Conservation (phyloP, 305 asterid genomes). For the Solanum aculeatissimum region DNA sequence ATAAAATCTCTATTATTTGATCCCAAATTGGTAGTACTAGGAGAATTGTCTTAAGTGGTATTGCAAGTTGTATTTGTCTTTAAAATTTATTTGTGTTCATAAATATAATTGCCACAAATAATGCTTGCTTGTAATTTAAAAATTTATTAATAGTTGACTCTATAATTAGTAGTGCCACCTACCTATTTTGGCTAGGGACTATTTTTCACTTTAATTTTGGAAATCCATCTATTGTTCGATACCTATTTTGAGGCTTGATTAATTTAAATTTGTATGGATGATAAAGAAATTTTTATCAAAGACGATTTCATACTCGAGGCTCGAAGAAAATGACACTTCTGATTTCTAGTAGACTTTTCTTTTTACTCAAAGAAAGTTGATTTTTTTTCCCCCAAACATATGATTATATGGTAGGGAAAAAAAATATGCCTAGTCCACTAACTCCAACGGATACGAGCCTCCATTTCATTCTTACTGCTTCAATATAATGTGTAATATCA, state of each 20-base stretch:
- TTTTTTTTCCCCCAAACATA: too few relatives aligned
- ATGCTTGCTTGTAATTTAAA: neutral
- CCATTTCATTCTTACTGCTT: neutral
- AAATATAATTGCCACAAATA: neutral
- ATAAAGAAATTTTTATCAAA: neutral
- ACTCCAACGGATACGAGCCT: neutral
- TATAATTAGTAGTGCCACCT: neutral
- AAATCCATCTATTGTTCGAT: fast-evolving
- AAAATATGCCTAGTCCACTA: neutral
- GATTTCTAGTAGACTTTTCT: too few relatives aligned
- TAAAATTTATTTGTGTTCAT: neutral
- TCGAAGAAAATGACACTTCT: too few relatives aligned
- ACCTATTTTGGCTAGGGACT: neutral
- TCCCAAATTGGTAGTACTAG: neutral
- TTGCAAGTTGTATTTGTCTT: neutral
- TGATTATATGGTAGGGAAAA: neutral
- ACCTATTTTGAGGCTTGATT: neutral
- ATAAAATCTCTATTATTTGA: neutral
- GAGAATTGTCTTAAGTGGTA: neutral
- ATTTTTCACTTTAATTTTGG: neutral
- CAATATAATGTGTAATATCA: neutral
- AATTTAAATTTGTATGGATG: neutral
- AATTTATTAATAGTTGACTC: neutral
- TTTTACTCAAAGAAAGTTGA: neutral
- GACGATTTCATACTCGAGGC: too few relatives aligned